These are phyloP conservation scores for Astragalus glycyphyllos DNA, from an alignment of 306 rosid genomes.

Conservation along the genomic window DNA sequence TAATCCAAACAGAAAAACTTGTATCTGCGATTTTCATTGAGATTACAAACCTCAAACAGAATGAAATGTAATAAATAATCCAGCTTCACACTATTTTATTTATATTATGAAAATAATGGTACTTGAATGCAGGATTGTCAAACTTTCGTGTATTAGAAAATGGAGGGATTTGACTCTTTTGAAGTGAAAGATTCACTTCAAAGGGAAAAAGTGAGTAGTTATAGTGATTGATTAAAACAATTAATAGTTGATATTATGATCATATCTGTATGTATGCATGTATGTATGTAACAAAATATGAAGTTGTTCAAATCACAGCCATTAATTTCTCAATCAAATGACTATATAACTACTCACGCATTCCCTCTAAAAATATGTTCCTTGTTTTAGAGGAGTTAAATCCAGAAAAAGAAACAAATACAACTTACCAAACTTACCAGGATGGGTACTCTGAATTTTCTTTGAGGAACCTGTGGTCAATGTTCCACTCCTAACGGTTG, in stretches of 20 bases:
- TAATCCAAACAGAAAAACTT: constrained; percentile 6
- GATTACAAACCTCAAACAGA: constrained; percentile 35
- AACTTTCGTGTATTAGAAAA: constrained; percentile 16
- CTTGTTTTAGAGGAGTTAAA: not conserved
- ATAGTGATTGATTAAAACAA: not conserved
- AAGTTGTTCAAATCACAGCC: not conserved
- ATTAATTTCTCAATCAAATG: not conserved
- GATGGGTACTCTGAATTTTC: constrained; percentile 57
- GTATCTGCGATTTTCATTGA: constrained; percentile 9
- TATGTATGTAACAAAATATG: not conserved
- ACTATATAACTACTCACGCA: constrained; percentile 8
- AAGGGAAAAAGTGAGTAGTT: not conserved
- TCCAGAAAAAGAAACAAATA: not conserved
- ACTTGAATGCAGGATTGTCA: constrained; percentile 21
- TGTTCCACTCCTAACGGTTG: constrained; percentile 51
- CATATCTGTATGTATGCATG: not conserved
- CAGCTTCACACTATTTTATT: not conserved
- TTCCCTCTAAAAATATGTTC: not conserved
- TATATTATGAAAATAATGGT: constrained; percentile 9
- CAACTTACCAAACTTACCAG: constrained; percentile 52
- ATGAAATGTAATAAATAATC: constrained; percentile 11
- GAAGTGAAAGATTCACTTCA: constrained; percentile 1
- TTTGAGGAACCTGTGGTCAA: constrained; percentile 51
- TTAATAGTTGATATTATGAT: not conserved
- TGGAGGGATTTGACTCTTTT: constrained; percentile 10